Base-by-base conservation (phyloP, 371 early-diverging fungal genomes). In the Syncephalis fuscata region DNA sequence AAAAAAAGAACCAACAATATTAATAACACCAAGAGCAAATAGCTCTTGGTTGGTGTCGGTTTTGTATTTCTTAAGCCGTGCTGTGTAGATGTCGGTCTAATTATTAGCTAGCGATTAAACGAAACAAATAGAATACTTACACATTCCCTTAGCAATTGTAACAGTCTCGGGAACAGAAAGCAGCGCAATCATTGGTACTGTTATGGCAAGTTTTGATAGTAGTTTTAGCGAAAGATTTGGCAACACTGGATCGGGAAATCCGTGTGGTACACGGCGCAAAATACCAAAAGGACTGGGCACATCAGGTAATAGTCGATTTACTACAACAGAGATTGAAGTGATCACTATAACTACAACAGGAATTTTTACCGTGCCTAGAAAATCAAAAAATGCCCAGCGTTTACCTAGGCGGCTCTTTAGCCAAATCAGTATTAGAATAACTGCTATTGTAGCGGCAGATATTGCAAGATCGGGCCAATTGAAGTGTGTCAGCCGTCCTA, bases 1-100 rank as follows among this genome's bases (percentile, higher is more conserved):
- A 59, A 91, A 79, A 66, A 89, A 87, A 11, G 82, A 71, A 1
- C 79, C 82, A 48, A 80, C 54, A 16, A 87, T 52, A 58, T 91
- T 91, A 26, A 81, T 64, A 24, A 78, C 23, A n/a, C 91, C 91
- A 21, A 85, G 62, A 2, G 90, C 71, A 27, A 88, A 64, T 22
- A 86, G 53, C 53, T 92, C 93, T 63, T 88, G 87, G 59, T 78
- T 80, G 20, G 22, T 20, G 11, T 44, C 22, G 20, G 20, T 11
- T 11, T 16, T 44, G 44, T 44, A 44, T 55, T 70, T 54, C 45
- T 81, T 66, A 59, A 64, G 23, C 25, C 79, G 65, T 9, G 73
- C 88, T 44, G 11, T 17, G 4, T 22, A 21, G 4, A 44, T 22
- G 24, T 10, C 3, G 20, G n/a, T n/a, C 3, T 40, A 40, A 14